phyloP scores from a whole-genome alignment of 2,329 filamentous ascomycete species.

The Fusarium keratoplasticum region DNA sequence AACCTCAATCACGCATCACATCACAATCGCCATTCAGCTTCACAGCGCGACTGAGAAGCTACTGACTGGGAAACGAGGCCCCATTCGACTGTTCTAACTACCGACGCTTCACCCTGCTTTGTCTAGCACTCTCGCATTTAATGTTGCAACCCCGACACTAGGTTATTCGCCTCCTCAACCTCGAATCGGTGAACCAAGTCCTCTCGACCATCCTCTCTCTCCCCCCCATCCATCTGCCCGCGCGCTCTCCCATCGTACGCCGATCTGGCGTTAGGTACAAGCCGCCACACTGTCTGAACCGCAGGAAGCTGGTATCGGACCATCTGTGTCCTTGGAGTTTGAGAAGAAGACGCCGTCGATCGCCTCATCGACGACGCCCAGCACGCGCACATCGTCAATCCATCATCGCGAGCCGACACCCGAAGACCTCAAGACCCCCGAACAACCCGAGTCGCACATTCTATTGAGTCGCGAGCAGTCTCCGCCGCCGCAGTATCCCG shows the following conservation, averaged over 20 bases:
- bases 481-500: slow-evolving; percentile 71
- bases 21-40: slow-evolving; percentile 28
- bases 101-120: background rate
- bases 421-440: slow-evolving; percentile 36
- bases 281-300: slow-evolving; percentile 54
- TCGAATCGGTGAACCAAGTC: slow-evolving; percentile 29
- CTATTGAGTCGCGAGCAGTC: slow-evolving; percentile 55
- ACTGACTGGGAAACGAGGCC: slow-evolving; percentile 15
- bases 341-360: slow-evolving; percentile 48
- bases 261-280: slow-evolving; percentile 36
- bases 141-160: slow-evolving; percentile 32
- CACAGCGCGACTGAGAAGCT: slow-evolving; percentile 21
- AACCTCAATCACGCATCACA: slow-evolving; percentile 40
- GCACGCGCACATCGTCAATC: slow-evolving; percentile 43
- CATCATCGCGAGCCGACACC: slow-evolving; percentile 37
- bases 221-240: slow-evolving; percentile 13
- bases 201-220: slow-evolving; percentile 22
- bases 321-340: slow-evolving; percentile 51
- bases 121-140: slow-evolving; percentile 12
- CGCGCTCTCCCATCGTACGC: slow-evolving; percentile 11
- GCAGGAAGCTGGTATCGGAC: slow-evolving; percentile 49
- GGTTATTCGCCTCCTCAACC: slow-evolving; percentile 27
- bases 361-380: slow-evolving; percentile 41
- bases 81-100: slow-evolving; percentile 7
- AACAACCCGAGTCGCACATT: slow-evolving; percentile 39